Conservation (phyloP, 495 filamentous ascomycete species). For the Aspergillus steynii region DNA sequence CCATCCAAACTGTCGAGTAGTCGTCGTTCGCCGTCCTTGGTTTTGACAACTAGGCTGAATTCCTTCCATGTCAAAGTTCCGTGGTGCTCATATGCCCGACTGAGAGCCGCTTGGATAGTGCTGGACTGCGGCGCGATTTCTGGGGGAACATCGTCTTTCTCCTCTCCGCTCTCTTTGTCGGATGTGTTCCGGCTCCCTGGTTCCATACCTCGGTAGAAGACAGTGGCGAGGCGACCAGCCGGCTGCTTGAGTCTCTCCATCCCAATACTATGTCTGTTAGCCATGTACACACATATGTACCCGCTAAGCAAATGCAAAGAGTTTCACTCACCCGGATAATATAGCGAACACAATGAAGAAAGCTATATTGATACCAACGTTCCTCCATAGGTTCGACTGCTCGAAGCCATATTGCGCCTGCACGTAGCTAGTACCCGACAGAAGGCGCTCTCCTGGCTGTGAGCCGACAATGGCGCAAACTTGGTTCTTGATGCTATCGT, state of each 20-base stretch:
- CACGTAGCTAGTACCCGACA: constrained; percentile 48
- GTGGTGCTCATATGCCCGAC: constrained; percentile 9
- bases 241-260: constrained; percentile 28
- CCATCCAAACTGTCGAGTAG: constrained; percentile 61
- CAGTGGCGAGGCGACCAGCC: constrained; percentile 27
- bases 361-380: constrained; percentile 56
- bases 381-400: constrained; percentile 55
- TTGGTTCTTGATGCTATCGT: constrained; percentile 29
- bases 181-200: not conserved
- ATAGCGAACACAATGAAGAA: constrained; percentile 62
- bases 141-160: no score
- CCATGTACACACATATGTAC: not conserved
- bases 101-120: not conserved
- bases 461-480: constrained; percentile 50
- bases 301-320: not conserved
- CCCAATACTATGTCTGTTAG: constrained; percentile 21
- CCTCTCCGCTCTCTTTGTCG: not conserved
- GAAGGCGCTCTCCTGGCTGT: constrained; percentile 36
- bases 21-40: constrained; percentile 45
- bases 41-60: constrained; percentile 40
- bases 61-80: constrained; percentile 66
- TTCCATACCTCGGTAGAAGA: constrained; percentile 18
- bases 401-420: constrained; percentile 46
- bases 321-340: constrained; percentile 30
- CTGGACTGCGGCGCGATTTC: no score